Evolutionary conservation across 768 basidiomycete genomes (phyloP), one percentile per base, ranked within the genome.

Genomic region (Russula sp.): DNA sequence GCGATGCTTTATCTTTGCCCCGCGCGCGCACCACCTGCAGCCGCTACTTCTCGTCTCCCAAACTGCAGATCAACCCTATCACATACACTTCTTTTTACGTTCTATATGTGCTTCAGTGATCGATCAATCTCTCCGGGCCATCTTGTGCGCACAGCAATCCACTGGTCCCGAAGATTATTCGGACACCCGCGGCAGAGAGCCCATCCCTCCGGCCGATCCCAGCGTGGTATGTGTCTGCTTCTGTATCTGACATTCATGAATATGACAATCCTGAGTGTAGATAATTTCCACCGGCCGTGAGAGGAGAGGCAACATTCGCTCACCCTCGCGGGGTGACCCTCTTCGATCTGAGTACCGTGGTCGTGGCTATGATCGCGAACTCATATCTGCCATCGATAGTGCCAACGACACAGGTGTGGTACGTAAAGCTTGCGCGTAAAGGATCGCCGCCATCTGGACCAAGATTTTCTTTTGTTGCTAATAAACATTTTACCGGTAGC

Each of bases 261-360:
- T 20, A 1, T 10, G 25, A 10, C 25, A 5, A 41, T 10, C 13
- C 18, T 38, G 4, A 66, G 29, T 4, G 18, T 13, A 83, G 75
- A 60, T 78, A 18, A 76, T 74, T 65, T 84, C 83, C 20, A 80
- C 80, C 46, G 93, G 93, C 11, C 83, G 91, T 54, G 92, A 93
- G 29, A 92, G 93, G 16, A 81, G 81, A 8, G 93, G 92, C 9
- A 95, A 3, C 2, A 36, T 3, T 5, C n/a, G 41, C 20, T 1
- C 14, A 38, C n/a, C 41, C 25, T 90, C 89, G 25, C 81, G 84
- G 39, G 85, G n/a, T n/a, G n/a, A n/a, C 36, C 61, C 34, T 25
- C 2, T 20, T 7, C 36, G 25, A 18, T 52, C 62, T 11, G 68
- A 65, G 39, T 56, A 63, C 35, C 49, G 64, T 20, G 68, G 72